Base-by-base conservation (phyloP, 2,329 filamentous ascomycete species). In the Colletotrichum sp. region DNA sequence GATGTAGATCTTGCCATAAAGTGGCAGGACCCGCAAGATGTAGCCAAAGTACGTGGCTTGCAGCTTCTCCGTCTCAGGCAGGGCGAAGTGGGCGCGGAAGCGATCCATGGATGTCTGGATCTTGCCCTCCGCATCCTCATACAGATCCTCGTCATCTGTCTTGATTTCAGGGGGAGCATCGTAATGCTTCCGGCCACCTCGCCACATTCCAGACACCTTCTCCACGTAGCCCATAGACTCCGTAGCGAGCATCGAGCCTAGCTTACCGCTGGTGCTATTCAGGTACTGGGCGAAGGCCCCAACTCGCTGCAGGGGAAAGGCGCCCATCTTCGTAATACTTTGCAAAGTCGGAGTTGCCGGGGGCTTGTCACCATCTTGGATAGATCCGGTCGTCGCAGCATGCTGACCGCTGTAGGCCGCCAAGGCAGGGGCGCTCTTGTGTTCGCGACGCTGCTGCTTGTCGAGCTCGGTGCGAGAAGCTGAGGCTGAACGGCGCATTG, bases 141-240 rank as follows among this genome's bases (percentile, higher is more conserved):
- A 88, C 6, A 88, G 84, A 26, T 84, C 82, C n/a, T 91, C 89
- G 18, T 92, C 90, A 60, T 92, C 90, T 3, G 88, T 87, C 34
- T 85, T 86, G 57, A 90, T 84, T 26, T 86, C 89, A 60, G 86
- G 83, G 4, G 89, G 88, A 59, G 91, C 94, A 66, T 94, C 93
- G 81, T 99, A 99, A 84, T 99, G 96, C 80, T 94, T 96, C 80
- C 94, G 93, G 15, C 95, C 95, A 39, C 97, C 97, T 79, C 96
- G 95, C 92, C 97, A 97, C 95, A 99, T 99, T 48, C 96, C 96
- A 0, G 96, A 98, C 0, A 99, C 96, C 84, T 98, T 99, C 82
- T 98, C 96, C 36, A 98, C 94, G 82, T 99, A 99, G 3, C 95
- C 96, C 93, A 98, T 98, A 1, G 96, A 98, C 83, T 98, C 96